phyloP scores from a whole-genome alignment of 805 yeast genomes.

The Cyberlindnera subsufficiens region DNA sequence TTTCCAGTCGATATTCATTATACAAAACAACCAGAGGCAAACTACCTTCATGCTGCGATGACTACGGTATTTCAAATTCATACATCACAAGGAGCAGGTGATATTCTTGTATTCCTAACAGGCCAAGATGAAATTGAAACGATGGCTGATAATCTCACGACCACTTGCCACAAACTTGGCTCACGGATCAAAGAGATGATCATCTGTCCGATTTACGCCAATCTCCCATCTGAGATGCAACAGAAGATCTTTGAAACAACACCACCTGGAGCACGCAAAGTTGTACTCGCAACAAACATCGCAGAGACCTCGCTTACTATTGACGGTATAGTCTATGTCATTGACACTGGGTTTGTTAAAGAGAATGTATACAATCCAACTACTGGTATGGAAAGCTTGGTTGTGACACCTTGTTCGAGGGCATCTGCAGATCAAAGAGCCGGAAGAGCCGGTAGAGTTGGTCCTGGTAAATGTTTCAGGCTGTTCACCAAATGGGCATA shows the following conservation, averaged over 20 bases:
- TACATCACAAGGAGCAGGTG: slow-evolving; percentile 65
- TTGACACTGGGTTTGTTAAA: slow-evolving; percentile 93
- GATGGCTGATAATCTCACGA: slow-evolving; percentile 63
- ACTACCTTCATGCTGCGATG: slow-evolving; percentile 84
- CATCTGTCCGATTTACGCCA: slow-evolving; percentile 86
- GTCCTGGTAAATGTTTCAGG: slow-evolving; percentile 93
- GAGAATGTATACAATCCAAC: slow-evolving; percentile 85
- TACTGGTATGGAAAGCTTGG: slow-evolving; percentile 82
- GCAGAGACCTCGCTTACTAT: slow-evolving; percentile 97
- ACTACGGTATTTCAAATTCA: slow-evolving; percentile 88
- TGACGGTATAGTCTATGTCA: slow-evolving; percentile 90
- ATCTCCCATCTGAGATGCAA: slow-evolving; percentile 82
- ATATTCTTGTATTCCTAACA: slow-evolving; percentile 83
- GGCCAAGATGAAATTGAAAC: slow-evolving; percentile 96
- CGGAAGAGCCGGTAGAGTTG: slow-evolving; percentile 97
- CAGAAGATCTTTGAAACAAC: slow-evolving; percentile 80
- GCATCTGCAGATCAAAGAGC: slow-evolving; percentile 97
- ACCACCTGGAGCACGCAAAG: slow-evolving; percentile 72
- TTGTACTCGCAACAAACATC: slow-evolving; percentile 90
- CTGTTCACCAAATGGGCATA: slow-evolving; percentile 82
- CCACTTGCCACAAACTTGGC: slow-evolving; percentile 61
- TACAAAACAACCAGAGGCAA: slow-evolving; percentile 83
- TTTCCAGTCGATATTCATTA: slow-evolving; percentile 85
- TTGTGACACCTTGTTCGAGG: slow-evolving; percentile 82
- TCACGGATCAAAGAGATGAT: slow-evolving; percentile 46